Percentiles rank a stretch among this genome's conserved stretches.
These are phyloP conservation scores for Diaporthe capsici DNA, from an alignment of 2,329 filamentous ascomycete species.

Conservation along the genomic window DNA sequence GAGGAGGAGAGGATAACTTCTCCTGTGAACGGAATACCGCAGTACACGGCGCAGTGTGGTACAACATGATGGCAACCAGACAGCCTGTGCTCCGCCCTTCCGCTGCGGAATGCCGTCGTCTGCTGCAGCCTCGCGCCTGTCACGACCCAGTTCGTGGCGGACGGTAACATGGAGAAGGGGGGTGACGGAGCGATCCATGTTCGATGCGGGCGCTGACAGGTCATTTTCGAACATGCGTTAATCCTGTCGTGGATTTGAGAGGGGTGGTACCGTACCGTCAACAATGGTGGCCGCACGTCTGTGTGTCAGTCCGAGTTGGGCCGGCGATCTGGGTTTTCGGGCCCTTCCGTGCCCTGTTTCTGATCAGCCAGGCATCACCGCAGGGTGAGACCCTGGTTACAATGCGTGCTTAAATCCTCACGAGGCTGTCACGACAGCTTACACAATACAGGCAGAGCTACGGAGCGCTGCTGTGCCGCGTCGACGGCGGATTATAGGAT, in stretches of 20 bases:
- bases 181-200: slow-evolving; percentile 3
- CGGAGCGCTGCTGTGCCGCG: too few species aligned
- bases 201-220: slow-evolving; percentile 12
- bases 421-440: slow-evolving; percentile 1
- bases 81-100: not conserved
- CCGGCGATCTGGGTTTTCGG: slow-evolving; percentile 22
- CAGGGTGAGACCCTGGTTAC: slow-evolving; percentile 15
- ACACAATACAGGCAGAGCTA: not conserved
- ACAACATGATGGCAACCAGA: not conserved
- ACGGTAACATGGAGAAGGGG: not conserved
- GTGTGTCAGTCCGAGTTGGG: slow-evolving; percentile 19
- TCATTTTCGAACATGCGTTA: not conserved
- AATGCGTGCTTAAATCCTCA: not conserved
- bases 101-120: slow-evolving; percentile 6
- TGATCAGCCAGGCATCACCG: slow-evolving; percentile 6
- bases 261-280: not conserved
- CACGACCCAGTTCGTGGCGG: slow-evolving; percentile 16
- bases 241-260: not conserved
- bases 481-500: not conserved
- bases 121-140: slow-evolving; percentile 22
- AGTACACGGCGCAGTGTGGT: not conserved
- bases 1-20: not conserved
- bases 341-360: slow-evolving; percentile 23
- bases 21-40: not conserved
- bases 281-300: slow-evolving; percentile 1